These are phyloP conservation scores for Gryganskiella cystojenkinii DNA, from an alignment of 192 early-diverging fungal species.

Conservation along the genomic window DNA sequence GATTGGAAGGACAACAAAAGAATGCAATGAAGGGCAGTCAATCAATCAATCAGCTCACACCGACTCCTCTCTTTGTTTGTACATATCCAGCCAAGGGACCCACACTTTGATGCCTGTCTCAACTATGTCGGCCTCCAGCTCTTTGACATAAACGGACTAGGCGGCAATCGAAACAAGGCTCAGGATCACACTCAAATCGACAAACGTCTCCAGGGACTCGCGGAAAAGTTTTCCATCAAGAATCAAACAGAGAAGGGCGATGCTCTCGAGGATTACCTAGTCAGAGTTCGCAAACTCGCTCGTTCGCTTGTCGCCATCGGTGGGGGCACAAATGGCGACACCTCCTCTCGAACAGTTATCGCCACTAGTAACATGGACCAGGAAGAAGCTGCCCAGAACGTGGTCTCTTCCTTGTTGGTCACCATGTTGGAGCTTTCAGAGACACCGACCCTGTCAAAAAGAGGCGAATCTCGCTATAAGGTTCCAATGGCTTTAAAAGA, in stretches of 20 bases:
- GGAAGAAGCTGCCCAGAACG: conserved; percentile 36
- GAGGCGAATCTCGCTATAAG: conserved; percentile 13
- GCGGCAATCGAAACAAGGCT: conserved; percentile 32
- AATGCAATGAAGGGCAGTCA: not conserved
- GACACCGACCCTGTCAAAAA: conserved; percentile 13
- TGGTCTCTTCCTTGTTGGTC: conserved; percentile 21
- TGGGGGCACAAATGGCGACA: no score
- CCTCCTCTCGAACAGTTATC: not conserved
- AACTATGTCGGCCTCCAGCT: conserved; percentile 26
- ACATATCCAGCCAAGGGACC: conserved; percentile 6
- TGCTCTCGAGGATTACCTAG: conserved; percentile 14
- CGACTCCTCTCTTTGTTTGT: not conserved
- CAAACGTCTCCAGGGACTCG: conserved; percentile 16
- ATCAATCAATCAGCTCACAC: no score
- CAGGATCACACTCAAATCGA: conserved; percentile 26
- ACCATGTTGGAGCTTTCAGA: conserved; percentile 36
- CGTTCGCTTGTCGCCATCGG: conserved; percentile 22
- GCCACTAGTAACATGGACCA: conserved; percentile 18
- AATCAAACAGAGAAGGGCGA: conserved; percentile 28
- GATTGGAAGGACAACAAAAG: not conserved
- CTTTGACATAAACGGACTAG: conserved; percentile 30
- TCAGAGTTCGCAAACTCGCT: not conserved
- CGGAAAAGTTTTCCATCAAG: conserved; percentile 33
- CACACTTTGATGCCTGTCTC: conserved; percentile 28
- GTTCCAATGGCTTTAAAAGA: conserved; percentile 12